Evolutionary conservation across 345 rosid genomes (phyloP), one percentile per base, ranked within the genome.

Genomic region (Angophora floribunda): DNA sequence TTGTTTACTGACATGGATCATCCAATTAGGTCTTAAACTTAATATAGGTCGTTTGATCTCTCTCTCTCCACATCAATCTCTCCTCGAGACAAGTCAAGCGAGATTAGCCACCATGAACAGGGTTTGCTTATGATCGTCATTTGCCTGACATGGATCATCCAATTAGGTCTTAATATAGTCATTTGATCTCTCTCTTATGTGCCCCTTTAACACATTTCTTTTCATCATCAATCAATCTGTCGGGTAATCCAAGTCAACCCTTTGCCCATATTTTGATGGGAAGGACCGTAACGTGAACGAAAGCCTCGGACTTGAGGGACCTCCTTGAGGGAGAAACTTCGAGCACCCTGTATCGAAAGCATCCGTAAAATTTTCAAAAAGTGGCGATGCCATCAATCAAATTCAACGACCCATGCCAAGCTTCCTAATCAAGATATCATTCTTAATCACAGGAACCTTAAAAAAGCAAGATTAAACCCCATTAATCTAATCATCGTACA

Each of bases 221-320:
- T 36, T 36, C 41, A 36, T 36, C 41, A 28, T 57, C 63, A 24
- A 22, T 24, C 13, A 57, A 57, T 57, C 0, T 28, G 22, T 57
- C 13, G 1, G 0, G n/a, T 57, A 21, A 57, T 57, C 13, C 21
- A 1, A 57, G 1, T 5, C 2, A 6, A 59, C 7, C 10, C 24
- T 24, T 11, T 24, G 28, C 4, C 28, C 22, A 0, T 22, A 55
- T 55, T 55, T 55, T 55, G 12, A 55, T 55, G 28, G 61, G 61
- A 55, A 55, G 61, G 1, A 55, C 22, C 22, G 61, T 61, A 26
- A 1, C 2, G 26, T 24, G 30, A 59, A 59, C 11, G 7, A 59
- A 59, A 5, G 24, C 3, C 30, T 22, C 9, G 4, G 4, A 36
- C 41, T 36, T 36, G 41, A 22, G 61, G 28, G 24, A 55, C 61